phyloP scores from a whole-genome alignment of 352 stramenopile species.

The Globisporangium recalcitrans region DNA sequence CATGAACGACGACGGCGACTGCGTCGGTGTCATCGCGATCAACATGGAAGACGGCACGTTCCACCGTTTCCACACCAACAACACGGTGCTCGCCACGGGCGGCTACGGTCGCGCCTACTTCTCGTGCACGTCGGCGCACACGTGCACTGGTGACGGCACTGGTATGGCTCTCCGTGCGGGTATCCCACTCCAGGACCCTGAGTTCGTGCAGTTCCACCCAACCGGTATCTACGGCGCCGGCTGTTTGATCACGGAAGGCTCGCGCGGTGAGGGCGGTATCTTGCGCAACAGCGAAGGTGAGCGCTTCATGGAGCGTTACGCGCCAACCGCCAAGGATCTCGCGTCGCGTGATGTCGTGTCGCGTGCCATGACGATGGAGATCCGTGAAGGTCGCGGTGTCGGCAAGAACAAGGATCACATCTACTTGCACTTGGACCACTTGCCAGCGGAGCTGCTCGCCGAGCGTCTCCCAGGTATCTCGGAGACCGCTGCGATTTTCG shows the following conservation, averaged over 20 bases:
- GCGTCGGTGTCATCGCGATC: slow-evolving; percentile 92
- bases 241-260: slow-evolving; percentile 97
- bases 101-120: slow-evolving; percentile 97
- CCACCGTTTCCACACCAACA: slow-evolving; percentile 92
- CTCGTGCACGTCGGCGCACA: slow-evolving; percentile 94
- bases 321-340: slow-evolving; percentile 94
- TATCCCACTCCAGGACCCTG: slow-evolving; percentile 92
- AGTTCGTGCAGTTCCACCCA: slow-evolving; percentile 98
- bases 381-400: slow-evolving; percentile 92
- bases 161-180: slow-evolving; percentile 94
- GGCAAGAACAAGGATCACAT: slow-evolving; percentile 92
- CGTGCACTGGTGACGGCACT: slow-evolving; percentile 95
- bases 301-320: slow-evolving; percentile 95
- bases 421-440: slow-evolving; percentile 96
- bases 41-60: slow-evolving; percentile 97
- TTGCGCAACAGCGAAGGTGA: slow-evolving; percentile 94
- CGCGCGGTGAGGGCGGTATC: slow-evolving; percentile 94
- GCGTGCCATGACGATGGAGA: slow-evolving; percentile 97
- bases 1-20: slow-evolving; percentile 90
- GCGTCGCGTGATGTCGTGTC: slow-evolving; percentile 94
- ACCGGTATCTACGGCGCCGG: slow-evolving; percentile 97
- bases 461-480: slow-evolving; percentile 94
- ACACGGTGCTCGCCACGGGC: slow-evolving; percentile 92
- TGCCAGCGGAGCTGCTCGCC: slow-evolving; percentile 91
- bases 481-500: slow-evolving; percentile 96